A percentile compares a stretch with the other conserved stretches of the same genome.
phyloP scores from a whole-genome alignment of 2,329 filamentous ascomycete genomes.

The Cadophora luteo-olivacea region DNA sequence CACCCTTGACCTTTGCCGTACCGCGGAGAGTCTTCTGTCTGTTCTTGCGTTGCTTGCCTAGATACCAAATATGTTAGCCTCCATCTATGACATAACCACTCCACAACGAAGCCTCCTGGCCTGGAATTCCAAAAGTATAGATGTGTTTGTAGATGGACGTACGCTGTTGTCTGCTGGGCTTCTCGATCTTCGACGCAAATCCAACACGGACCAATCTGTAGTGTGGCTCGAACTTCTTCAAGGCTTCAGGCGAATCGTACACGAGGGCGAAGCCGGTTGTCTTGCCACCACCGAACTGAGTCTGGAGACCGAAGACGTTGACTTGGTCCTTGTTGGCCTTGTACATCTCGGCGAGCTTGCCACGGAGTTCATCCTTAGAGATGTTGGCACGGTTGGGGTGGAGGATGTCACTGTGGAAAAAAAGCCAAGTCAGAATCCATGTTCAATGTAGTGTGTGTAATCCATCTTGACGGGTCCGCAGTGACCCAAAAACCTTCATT shows the following conservation, averaged over 20 bases:
- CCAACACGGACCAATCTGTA: slow-evolving; percentile 97
- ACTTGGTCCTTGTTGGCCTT: slow-evolving; percentile 98
- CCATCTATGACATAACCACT: slow-evolving; percentile 11
- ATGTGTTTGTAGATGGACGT: slow-evolving; percentile 57
- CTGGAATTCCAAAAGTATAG: slow-evolving; percentile 7
- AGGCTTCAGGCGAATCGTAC: slow-evolving; percentile 96
- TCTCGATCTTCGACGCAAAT: slow-evolving; percentile 93
- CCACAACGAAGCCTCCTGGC: slow-evolving; percentile 5
- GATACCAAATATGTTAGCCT: slow-evolving; percentile 44
- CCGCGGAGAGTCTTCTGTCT: slow-evolving; percentile 97
- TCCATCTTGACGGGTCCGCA: slow-evolving; percentile 23
- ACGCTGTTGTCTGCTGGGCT: slow-evolving; percentile 98
- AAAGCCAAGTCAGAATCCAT: slow-evolving; percentile 33
- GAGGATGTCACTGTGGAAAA: slow-evolving; percentile 84
- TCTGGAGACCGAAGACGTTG: slow-evolving; percentile 97
- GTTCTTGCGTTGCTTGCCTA: slow-evolving; percentile 99
- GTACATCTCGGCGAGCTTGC: slow-evolving; percentile 94
- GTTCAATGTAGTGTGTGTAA: slow-evolving; percentile 24
- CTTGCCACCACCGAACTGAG: slow-evolving; percentile 99
- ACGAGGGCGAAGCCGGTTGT: slow-evolving; percentile 98
- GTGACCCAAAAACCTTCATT: slow-evolving; percentile 20
- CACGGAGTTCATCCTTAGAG: slow-evolving; percentile 97
- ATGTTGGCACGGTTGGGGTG: slow-evolving; percentile 98
- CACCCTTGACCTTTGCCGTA: slow-evolving; percentile 97
- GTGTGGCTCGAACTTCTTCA: slow-evolving; percentile 99